Evolutionary conservation across 805 yeast genomes (phyloP).

Genomic region (Kuraishia borneana): DNA sequence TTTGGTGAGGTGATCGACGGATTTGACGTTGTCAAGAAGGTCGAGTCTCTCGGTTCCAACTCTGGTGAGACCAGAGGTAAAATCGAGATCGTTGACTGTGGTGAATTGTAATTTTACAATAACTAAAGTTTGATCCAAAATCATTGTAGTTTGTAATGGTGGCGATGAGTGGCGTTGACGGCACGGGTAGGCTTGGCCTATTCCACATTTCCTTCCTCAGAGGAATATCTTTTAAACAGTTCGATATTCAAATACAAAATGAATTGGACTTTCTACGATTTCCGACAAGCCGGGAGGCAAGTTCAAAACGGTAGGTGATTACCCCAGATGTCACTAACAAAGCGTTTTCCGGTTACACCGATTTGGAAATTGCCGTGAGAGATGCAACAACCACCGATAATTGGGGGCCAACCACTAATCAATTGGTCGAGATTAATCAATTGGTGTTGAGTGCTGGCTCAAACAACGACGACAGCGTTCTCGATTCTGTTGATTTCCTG

Average conservation of each 20-base stretch:
- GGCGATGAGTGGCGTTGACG: background rate
- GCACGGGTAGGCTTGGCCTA: background rate
- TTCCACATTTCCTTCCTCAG: too few species aligned
- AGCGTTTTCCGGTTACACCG: constrained; percentile 19
- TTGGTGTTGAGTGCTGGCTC: background rate
- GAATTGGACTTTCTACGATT: constrained; percentile 12
- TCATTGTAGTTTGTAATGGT: too few species aligned
- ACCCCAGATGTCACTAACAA: constrained; percentile 3
- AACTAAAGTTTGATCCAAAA: too few species aligned
- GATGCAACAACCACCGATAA: constrained; percentile 38
- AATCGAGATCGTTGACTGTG: constrained; percentile 43
- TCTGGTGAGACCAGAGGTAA: constrained; percentile 35
- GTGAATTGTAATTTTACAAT: constrained; percentile 41
- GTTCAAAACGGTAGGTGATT: constrained; percentile 18
- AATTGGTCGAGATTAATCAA: constrained; percentile 18
- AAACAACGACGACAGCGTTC: background rate
- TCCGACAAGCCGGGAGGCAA: constrained; percentile 20
- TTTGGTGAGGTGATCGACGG: constrained; percentile 90
- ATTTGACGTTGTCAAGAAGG: constrained; percentile 71
- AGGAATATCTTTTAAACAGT: too few species aligned
- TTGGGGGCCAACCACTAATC: constrained; percentile 41
- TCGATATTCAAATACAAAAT: background rate
- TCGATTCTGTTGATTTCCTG: constrained; percentile 1
- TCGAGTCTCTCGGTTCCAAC: constrained; percentile 52
- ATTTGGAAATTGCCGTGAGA: constrained; percentile 21